Evolutionary conservation across 108 stramenopile genomes (phyloP), one percentile per base, ranked within the genome.

Genomic region (Bacterosira constricta): DNA sequence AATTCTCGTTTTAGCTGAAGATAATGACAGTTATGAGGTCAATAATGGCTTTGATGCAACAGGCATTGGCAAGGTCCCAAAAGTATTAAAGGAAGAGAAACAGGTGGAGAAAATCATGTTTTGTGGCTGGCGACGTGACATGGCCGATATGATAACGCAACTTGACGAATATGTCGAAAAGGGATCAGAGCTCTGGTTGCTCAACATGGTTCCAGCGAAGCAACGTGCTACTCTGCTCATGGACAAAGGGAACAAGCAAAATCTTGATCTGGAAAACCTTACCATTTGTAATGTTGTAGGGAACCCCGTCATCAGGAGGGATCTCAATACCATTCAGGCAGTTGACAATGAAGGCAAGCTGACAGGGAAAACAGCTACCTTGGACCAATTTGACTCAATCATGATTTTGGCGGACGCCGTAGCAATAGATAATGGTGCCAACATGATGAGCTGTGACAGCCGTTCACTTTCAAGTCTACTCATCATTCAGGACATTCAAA

Each of bases 91-190:
- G 15, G 57, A 38, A 13, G 45, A 0, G 57, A 42, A 54, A 26
- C 25, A 27, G 35, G 39, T 65, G 5, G 83, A 84, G 54, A 57
- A 75, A 31, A 58, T 84, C 12, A 51, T 84, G 36, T 84, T 84
- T 46, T 77, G 69, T 29, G 83, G 83, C 36, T 84, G 83, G 83
- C 74, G 83, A 7, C 57, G 83, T 1, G 83, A 84, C 27, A 75
- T 84, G 70, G 79, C 79, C n/a, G 83, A 84, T n/a, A 77, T 84
- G 69, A 80, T 84, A 36, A 21, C 52, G 13, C 63, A 66, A 27
- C 70, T 84, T 13, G 83, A 84, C 42, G 75, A 72, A 32, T 72
- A 73, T 37, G 83, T 84, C 3, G 63, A 34, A 34, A 38, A 71
- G 12, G 77, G 77, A 21, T 61, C 57, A n/a, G 79, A 84, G 42